A percentile compares a stretch with the other conserved stretches of the same genome.
Conservation (phyloP, 495 filamentous ascomycete species). For the Extremus antarcticus region DNA sequence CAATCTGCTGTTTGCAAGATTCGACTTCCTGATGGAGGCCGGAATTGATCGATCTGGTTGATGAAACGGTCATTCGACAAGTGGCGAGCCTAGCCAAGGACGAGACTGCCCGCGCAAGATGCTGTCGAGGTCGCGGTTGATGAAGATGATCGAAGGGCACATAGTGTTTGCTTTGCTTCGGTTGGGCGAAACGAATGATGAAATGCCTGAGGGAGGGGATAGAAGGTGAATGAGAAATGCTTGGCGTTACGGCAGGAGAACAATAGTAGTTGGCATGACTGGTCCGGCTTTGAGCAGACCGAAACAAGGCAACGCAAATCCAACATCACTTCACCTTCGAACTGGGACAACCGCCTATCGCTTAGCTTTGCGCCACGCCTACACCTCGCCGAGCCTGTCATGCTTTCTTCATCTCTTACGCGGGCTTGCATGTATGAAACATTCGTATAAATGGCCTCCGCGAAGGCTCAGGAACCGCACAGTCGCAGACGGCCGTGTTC, state of each 20-base stretch:
- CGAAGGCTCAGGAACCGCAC: neutral
- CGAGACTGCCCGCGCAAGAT: neutral
- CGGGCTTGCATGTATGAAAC: neutral
- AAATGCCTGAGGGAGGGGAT: neutral
- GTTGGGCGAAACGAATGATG: neutral
- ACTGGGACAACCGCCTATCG: neutral
- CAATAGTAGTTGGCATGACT: constrained; percentile 9
- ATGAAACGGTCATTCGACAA: too few species aligned
- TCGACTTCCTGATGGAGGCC: too few species aligned
- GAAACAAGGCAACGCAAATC: constrained; percentile 3
- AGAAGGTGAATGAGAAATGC: neutral
- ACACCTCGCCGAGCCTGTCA: neutral
- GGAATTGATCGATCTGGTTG: too few species aligned
- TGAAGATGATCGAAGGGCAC: constrained; percentile 4
- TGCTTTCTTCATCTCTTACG: neutral
- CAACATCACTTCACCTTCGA: constrained; percentile 5
- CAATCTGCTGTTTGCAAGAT: too few species aligned
- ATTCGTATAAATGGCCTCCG: neutral
- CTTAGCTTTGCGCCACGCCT: neutral
- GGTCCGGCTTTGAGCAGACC: constrained; percentile 4
- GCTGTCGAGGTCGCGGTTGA: constrained; percentile 4
- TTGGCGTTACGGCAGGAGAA: constrained; percentile 4
- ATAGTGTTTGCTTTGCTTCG: neutral
- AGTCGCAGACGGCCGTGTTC: neutral
- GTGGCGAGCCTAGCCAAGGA: neutral